These are phyloP conservation scores for Boletus sp. DNA, from an alignment of 768 basidiomycete species.

Conservation along the genomic window DNA sequence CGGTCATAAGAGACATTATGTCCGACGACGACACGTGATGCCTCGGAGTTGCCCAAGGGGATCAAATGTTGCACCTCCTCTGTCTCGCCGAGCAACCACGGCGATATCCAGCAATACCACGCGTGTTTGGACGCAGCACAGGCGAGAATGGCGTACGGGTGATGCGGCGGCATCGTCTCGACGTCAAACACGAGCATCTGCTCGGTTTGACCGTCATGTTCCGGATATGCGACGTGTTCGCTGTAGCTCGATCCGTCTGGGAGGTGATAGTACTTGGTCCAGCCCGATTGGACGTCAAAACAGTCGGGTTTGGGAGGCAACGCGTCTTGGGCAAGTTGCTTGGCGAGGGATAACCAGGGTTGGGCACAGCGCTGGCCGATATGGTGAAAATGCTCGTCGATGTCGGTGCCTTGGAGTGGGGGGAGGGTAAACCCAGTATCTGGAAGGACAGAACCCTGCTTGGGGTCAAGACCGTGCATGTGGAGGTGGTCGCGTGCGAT, in stretches of 20 bases:
- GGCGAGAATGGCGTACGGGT: slow-evolving; percentile 84
- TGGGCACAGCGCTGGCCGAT: slow-evolving; percentile 67
- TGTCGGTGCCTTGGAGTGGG: slow-evolving; percentile 70
- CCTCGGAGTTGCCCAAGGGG: slow-evolving; percentile 56
- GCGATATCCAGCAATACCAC: slow-evolving; percentile 97
- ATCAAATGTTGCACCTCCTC: slow-evolving; percentile 63
- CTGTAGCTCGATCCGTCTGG: slow-evolving; percentile 75
- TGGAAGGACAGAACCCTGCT: slow-evolving; percentile 76
- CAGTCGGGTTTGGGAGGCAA: slow-evolving; percentile 61
- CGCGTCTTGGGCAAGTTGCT: slow-evolving; percentile 46
- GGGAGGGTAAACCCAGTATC: slow-evolving; percentile 84
- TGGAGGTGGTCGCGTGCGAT: slow-evolving; percentile 79
- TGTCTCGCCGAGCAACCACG: slow-evolving; percentile 76
- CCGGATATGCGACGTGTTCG: slow-evolving; percentile 67
- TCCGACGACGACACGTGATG: slow-evolving; percentile 73
- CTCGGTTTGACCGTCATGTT: slow-evolving; percentile 61
- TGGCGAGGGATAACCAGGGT: slow-evolving; percentile 75
- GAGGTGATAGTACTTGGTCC: slow-evolving; percentile 79
- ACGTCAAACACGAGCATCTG: slow-evolving; percentile 87
- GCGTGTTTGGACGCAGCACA: slow-evolving; percentile 76
- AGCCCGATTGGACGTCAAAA: slow-evolving; percentile 65
- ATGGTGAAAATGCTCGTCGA: slow-evolving; percentile 86
- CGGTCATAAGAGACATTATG: slow-evolving; percentile 97
- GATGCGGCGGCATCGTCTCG: slow-evolving; percentile 83
- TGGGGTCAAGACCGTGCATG: slow-evolving; percentile 78